These are phyloP conservation scores for Hanseniaspora pseudoguilliermondii DNA, from an alignment of 805 yeast species.

Conservation along the genomic window DNA sequence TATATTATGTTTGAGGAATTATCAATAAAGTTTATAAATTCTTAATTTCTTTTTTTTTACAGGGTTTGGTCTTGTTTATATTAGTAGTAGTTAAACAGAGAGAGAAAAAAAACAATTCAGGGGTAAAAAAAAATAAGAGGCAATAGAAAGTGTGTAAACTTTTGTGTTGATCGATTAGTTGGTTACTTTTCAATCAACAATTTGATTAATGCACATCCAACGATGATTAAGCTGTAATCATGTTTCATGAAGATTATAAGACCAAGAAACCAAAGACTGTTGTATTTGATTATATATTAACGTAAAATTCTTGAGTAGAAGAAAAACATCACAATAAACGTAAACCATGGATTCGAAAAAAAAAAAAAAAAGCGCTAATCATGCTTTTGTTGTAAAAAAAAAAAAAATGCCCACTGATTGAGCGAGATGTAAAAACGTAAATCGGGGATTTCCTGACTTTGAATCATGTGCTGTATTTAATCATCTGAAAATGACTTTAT, in stretches of 20 bases:
- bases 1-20: conserved; percentile 33
- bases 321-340: background rate
- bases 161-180: too few relatives aligned
- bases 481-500: background rate
- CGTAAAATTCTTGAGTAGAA: background rate
- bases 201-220: background rate
- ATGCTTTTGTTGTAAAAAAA: background rate
- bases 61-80: too few relatives aligned
- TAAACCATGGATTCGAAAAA: background rate
- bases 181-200: too few relatives aligned
- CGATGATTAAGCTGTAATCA: background rate
- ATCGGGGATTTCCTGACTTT: background rate
- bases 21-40: background rate
- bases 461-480: background rate
- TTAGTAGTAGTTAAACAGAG: too few relatives aligned
- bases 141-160: too few relatives aligned
- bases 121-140: too few relatives aligned
- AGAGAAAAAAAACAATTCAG: too few relatives aligned
- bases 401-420: background rate
- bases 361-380: background rate
- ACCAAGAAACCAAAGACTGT: background rate
- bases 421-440: background rate
- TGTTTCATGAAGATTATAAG: background rate
- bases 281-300: too few relatives aligned
- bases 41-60: background rate